Base-by-base conservation (phyloP, 2,329 filamentous ascomycete species). In the Epichloe scottii region DNA sequence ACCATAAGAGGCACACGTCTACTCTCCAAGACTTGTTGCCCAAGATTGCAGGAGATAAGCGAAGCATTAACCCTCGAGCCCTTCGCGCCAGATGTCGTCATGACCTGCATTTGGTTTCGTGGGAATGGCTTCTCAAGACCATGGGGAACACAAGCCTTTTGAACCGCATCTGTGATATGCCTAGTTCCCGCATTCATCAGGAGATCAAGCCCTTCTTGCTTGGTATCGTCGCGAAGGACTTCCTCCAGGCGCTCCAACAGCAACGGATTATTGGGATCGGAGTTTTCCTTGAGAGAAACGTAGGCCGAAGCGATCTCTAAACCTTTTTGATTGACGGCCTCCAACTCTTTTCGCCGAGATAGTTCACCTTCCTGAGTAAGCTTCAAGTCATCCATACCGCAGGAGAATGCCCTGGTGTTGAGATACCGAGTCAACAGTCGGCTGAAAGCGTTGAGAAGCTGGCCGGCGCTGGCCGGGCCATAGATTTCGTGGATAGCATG, bases 71-170 rank as follows among this genome's bases (percentile, higher is more conserved):
- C 93, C 60, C 80, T 75, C 50, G 81, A 86, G 64, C 93, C 93
- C 71, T 98, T 98, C 48, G 93, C 93, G 66, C 93, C 93, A 51
- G 93, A 96, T 14, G 85, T 86, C 21, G 93, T 98, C 93, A 98
- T 98, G 57, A 87, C 82, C 74, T 98, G 93, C 91, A 98, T 98
- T 69, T 97, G 91, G 63, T 98, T 98, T 63, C 85, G 85, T 1
- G 93, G 93, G 68, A 98, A 98, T 7, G 86, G 81, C 69, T 97
- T 98, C 61, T 87, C 82, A 30, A 98, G 78, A 41, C 87, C 89
- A 19, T 73, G 70, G 0, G 93, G 93, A 57, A 98, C 76, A 67
- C 89, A 95, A 2, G 79, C 78, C 45, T 75, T 75, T 10, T 90
- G 95, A 43, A 97, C 84, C 1, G 75, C 78, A 15, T 86, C 83